Conservation (phyloP, 2,329 filamentous ascomycete species). For the Venturia carpophila region DNA sequence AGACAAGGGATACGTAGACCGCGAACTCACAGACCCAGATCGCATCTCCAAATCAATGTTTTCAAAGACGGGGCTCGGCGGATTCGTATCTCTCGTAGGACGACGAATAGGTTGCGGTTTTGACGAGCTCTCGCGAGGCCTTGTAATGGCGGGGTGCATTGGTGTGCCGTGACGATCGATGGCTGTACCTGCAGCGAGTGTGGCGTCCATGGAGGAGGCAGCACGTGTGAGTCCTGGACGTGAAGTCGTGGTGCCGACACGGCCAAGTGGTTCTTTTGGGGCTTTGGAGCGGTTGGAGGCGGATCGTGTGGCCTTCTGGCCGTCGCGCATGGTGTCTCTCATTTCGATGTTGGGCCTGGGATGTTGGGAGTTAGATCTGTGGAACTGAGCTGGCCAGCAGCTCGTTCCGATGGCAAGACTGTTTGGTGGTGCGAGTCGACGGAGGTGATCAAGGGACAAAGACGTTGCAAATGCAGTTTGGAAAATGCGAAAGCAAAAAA, state of each 20-base stretch:
- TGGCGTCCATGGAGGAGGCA: not conserved
- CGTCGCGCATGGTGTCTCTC: constrained; percentile 8
- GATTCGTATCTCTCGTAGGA: not conserved
- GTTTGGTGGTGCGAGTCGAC: not conserved
- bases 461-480: not conserved
- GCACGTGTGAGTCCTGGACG: not conserved
- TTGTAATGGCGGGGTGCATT: not conserved
- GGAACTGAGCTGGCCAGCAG: not conserved
- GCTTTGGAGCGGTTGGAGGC: not conserved
- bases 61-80: not conserved
- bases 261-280: constrained; percentile 12
- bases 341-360: not conserved
- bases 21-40: not conserved
- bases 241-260: constrained; percentile 6
- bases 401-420: not conserved
- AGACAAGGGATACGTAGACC: not conserved
- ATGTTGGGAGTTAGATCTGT: not conserved
- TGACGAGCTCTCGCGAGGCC: not conserved
- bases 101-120: constrained; percentile 2
- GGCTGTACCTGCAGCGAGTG: constrained; percentile 1
- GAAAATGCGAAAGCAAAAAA: not conserved
- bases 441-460: not conserved
- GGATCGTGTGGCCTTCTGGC: not conserved
- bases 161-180: not conserved
- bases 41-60: not conserved